Percentiles rank a stretch among this genome's conserved stretches.
Conservation (phyloP, 345 rosid species). For the Citrus australasica region DNA sequence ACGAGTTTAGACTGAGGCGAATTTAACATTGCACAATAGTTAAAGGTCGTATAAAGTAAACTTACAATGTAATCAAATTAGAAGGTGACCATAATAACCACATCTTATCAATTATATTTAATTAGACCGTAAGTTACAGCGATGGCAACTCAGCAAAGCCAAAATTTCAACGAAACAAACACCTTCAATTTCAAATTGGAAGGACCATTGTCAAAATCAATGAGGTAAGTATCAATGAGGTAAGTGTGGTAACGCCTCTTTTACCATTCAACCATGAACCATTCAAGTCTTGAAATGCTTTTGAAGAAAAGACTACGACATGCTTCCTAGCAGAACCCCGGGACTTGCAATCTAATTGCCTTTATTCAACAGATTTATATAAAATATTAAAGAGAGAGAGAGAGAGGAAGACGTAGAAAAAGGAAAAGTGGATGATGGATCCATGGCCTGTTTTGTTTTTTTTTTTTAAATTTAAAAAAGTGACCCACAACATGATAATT, state of each 20-base stretch:
- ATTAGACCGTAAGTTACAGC: no score
- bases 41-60: no score
- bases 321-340: slow-evolving; percentile 12
- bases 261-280: background rate
- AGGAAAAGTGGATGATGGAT: background rate
- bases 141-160: no score
- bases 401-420: background rate
- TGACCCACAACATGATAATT: slow-evolving; percentile 8
- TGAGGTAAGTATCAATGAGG: background rate
- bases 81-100: no score
- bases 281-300: background rate
- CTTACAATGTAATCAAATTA: no score
- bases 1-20: no score
- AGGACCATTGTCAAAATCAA: background rate
- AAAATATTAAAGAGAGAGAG: background rate
- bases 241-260: background rate
- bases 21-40: no score
- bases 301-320: background rate
- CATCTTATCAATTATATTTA: no score
- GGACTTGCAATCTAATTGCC: slow-evolving; percentile 10
- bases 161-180: no score
- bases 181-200: background rate
- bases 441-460: background rate
- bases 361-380: background rate
- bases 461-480: background rate